A percentile compares a stretch with the other conserved stretches of the same genome.
Evolutionary conservation across 1,284 basidiomycete genomes (phyloP).

Genomic region (Austroboletus rostrupii): DNA sequence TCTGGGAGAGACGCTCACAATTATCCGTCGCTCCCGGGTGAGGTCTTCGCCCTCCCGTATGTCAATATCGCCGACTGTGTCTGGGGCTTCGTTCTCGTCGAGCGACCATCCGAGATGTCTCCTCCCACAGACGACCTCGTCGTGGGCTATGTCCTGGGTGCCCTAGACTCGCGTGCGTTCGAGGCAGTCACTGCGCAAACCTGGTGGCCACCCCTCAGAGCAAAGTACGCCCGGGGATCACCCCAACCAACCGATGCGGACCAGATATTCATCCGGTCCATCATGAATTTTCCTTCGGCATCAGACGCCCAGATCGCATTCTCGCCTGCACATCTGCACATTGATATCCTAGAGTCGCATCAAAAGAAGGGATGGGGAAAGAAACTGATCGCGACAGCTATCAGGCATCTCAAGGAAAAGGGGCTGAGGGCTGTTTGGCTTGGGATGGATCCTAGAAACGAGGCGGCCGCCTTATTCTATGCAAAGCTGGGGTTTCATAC

Average conservation of each 20-base stretch:
- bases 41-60: conserved; percentile 71
- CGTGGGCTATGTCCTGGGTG: conserved; percentile 28
- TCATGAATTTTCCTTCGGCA: conserved; percentile 21
- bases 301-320: conserved; percentile 25
- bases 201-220: conserved; percentile 32
- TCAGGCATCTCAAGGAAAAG: conserved; percentile 30
- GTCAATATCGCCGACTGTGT: conserved; percentile 54
- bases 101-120: conserved; percentile 34
- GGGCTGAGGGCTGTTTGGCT: conserved; percentile 29
- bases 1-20: conserved; percentile 61
- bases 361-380: conserved; percentile 48
- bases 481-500: conserved; percentile 23
- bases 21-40: conserved; percentile 58
- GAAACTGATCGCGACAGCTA: conserved; percentile 38
- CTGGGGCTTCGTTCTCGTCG: conserved; percentile 71
- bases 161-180: conserved; percentile 28
- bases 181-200: conserved; percentile 20
- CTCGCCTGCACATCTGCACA: conserved; percentile 48
- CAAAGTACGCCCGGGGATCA: conserved; percentile 17
- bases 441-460: conserved; percentile 25
- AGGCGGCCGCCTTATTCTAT: conserved; percentile 26
- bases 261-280: conserved; percentile 22
- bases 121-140: conserved; percentile 27
- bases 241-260: conserved; percentile 22
- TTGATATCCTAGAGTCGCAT: conserved; percentile 45